Evolutionary conservation across 208 protist genomes (phyloP).

Genomic region (Histomonas meleagridis): DNA sequence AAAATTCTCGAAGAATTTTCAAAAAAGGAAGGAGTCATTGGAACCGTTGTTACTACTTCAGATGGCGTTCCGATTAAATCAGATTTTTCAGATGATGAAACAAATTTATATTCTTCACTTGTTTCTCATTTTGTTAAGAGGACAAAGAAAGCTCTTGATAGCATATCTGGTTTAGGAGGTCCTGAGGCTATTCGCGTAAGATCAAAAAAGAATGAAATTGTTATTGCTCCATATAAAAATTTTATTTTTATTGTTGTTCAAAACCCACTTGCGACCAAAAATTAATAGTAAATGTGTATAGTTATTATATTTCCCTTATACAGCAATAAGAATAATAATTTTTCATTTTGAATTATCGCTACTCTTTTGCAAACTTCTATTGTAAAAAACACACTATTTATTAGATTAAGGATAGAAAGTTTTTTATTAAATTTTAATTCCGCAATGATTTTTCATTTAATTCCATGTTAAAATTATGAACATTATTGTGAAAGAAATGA

Average conservation of each 20-base stretch:
- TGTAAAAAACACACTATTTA: too few species aligned
- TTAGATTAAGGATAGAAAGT: too few species aligned
- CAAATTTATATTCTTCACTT: slow-evolving; percentile 10
- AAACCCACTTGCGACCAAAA: not conserved
- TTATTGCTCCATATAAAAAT: slow-evolving; percentile 6
- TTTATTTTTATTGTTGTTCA: slow-evolving; percentile 36
- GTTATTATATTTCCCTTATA: too few species aligned
- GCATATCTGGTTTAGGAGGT: not conserved
- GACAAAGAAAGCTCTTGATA: not conserved
- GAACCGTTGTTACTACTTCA: not conserved
- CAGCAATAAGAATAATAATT: too few species aligned
- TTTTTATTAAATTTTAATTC: too few species aligned
- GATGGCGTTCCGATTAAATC: slow-evolving; percentile 20
- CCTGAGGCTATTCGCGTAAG: not conserved
- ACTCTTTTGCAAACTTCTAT: too few species aligned
- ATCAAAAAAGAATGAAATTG: slow-evolving; percentile 14
- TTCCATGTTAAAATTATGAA: too few species aligned
- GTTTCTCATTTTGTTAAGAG: slow-evolving; percentile 20
- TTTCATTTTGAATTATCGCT: too few species aligned
- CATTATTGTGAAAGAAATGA: too few species aligned
- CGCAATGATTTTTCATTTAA: too few species aligned
- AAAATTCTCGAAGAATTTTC: not conserved
- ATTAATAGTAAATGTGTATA: not conserved
- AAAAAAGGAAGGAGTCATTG: slow-evolving; percentile 8
- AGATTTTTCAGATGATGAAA: slow-evolving; percentile 20